Percentiles rank a stretch among this genome's conserved stretches.
Conservation (phyloP, 1,284 basidiomycete genomes). For the Mixia osmundae region DNA sequence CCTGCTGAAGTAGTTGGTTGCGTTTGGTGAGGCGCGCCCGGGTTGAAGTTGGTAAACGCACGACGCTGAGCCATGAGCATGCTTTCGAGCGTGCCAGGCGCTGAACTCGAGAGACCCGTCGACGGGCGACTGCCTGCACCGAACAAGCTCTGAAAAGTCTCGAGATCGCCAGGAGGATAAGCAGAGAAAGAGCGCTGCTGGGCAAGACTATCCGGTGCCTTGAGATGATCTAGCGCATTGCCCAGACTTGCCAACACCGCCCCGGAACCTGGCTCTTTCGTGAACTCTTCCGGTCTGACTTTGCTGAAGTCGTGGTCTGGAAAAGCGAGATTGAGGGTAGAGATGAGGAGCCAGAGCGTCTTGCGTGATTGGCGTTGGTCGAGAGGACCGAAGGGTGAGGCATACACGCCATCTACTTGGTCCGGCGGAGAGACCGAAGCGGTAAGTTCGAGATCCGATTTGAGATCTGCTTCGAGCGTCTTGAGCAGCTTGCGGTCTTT, state of each 20-base stretch:
- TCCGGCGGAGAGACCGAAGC: conserved; percentile 41
- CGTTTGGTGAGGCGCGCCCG: not conserved
- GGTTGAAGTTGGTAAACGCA: no score
- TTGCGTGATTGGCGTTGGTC: conserved; percentile 39
- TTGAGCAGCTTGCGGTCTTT: conserved; percentile 94
- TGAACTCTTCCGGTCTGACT: conserved; percentile 69
- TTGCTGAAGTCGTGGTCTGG: conserved; percentile 94
- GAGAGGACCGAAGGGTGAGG: conserved; percentile 24
- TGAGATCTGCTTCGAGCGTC: conserved; percentile 62
- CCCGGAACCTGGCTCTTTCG: conserved; percentile 41
- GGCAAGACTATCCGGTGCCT: conserved; percentile 9
- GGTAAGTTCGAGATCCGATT: conserved; percentile 38
- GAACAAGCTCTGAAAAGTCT: no score
- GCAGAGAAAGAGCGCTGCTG: conserved; percentile 7
- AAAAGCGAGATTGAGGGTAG: conserved; percentile 88
- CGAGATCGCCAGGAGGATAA: no score
- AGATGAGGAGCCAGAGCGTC: conserved; percentile 79
- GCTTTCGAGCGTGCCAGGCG: no score
- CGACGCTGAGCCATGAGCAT: no score
- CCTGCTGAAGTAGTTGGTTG: not conserved
- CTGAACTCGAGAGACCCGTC: no score
- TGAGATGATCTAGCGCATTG: conserved; percentile 33
- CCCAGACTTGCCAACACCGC: conserved; percentile 55
- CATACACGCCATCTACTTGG: conserved; percentile 18
- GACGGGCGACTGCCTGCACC: no score